phyloP scores from a whole-genome alignment of 2,329 filamentous ascomycete genomes.

The Dissoconium aciculare region DNA sequence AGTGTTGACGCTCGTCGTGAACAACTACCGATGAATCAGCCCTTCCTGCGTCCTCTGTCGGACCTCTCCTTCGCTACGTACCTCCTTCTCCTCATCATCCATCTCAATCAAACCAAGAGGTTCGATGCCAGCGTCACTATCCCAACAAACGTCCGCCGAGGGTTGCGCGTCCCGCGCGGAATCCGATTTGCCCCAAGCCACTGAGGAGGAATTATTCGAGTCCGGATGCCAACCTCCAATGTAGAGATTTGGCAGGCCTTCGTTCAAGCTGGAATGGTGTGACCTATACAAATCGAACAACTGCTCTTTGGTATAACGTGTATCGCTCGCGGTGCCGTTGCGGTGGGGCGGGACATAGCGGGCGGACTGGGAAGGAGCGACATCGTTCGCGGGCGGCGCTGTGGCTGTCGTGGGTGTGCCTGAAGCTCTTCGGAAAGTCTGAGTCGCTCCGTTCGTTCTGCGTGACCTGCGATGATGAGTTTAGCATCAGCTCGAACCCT shows the following conservation, averaged over 20 bases:
- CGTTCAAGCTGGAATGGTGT: conserved; percentile 44
- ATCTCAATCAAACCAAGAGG: conserved; percentile 62
- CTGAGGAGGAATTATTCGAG: conserved; percentile 43
- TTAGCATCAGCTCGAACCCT: too few relatives aligned
- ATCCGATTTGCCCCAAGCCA: conserved; percentile 67
- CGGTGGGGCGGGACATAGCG: conserved; percentile 49
- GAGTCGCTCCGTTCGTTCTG: conserved; percentile 50
- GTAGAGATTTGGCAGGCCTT: conserved; percentile 53
- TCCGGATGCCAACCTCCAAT: conserved; percentile 67
- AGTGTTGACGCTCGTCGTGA: conserved; percentile 79
- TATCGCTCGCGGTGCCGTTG: conserved; percentile 37
- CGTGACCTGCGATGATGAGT: conserved; percentile 37
- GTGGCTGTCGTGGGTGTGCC: conserved; percentile 39
- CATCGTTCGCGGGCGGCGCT: conserved; percentile 26
- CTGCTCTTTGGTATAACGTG: conserved; percentile 64
- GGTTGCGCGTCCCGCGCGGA: conserved; percentile 52
- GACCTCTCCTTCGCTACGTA: conserved; percentile 21
- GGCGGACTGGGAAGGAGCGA: conserved; percentile 18
- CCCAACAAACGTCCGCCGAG: conserved; percentile 90
- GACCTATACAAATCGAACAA: conserved; percentile 58
- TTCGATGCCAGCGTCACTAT: conserved; percentile 50
- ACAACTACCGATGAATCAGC: conserved; percentile 43
- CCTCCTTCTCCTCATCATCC: conserved; percentile 52
- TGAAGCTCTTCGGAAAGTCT: conserved; percentile 51
- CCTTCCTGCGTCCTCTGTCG: not conserved